phyloP scores from a whole-genome alignment of 148 eudicot species.

The Beta vulgaris region DNA sequence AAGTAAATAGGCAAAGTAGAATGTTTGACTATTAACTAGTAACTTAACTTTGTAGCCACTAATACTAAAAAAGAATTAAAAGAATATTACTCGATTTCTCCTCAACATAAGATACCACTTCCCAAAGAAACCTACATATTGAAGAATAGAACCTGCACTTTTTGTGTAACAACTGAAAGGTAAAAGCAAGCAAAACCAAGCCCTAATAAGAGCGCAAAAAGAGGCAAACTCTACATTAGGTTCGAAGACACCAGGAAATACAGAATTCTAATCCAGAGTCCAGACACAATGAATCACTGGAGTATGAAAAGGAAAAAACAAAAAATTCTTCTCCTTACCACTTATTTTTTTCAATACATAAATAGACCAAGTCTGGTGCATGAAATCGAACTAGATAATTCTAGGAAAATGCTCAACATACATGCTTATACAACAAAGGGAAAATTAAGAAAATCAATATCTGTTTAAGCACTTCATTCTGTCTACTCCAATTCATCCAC shows the following conservation, averaged over 20 bases:
- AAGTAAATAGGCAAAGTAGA: not conserved
- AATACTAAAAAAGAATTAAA: not conserved
- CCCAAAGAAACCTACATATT: not conserved
- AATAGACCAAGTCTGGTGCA: not conserved
- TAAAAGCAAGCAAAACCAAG: not conserved
- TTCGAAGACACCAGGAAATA: not conserved
- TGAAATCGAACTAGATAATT: not conserved
- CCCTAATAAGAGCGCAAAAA: not conserved
- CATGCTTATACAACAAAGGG: not conserved
- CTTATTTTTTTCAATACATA: not conserved
- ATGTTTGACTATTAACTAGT: not conserved
- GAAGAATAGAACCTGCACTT: not conserved
- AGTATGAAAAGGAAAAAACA: not conserved
- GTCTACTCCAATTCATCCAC: no score
- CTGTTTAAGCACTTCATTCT: not conserved
- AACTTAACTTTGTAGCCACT: not conserved
- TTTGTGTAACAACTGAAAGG: not conserved
- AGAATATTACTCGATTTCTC: not conserved
- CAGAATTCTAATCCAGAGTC: not conserved
- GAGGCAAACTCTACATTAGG: not conserved
- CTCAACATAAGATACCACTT: not conserved
- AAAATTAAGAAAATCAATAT: not conserved
- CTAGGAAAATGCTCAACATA: not conserved
- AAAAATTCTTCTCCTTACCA: not conserved
- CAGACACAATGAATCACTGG: not conserved